Base-by-base conservation (phyloP, 2,329 filamentous ascomycete species). In the Setomelanomma holmii region DNA sequence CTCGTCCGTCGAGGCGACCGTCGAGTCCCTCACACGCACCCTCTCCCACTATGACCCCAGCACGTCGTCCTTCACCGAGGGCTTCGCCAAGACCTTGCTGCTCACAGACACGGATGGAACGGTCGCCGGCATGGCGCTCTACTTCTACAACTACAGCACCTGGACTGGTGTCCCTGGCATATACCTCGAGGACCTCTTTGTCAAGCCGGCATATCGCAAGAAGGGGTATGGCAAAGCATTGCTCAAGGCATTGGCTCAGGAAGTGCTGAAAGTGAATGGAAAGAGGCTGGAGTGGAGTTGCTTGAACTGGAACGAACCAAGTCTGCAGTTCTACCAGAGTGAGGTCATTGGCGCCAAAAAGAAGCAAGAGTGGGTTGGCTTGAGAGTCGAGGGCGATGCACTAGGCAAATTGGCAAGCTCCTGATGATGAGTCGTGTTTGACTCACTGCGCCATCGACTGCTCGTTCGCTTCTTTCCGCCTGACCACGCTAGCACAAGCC, bases 141-240 rank as follows among this genome's bases (percentile, higher is more conserved):
- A 92, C 78, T 98, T 96, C 75, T 92, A 93, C 81, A 98, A 93
- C 77, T 98, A 96, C 78, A 91, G 88, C 69, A 97, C 93, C 0
- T 98, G 95, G 95, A 85, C 89, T 7, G 85, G 89, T n/a, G 85
- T 84, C 40, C 86, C 93, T 0, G 93, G 93, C 2, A 89, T 99
- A 68, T 96, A 96, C 75, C 86, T 98, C 33, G 93, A 98, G 75
- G 93, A 98, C 70, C 79, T 98, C n/a, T 96, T 88, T 68, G 91
- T 99, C 35, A 82, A 86, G 63, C 82, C 86, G 1, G 78, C 79
- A 39, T 86, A 89, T 64, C 82, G 95, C 4, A 87, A 87, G 27
- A 85, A 84, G 55, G 93, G 93, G 0, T 96, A 93, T 70, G 93
- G 93, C 34, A 89, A 88, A 75, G 79, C 81, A 64, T 75, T 98